Evolutionary conservation across 176 grass and related monocot species (phyloP), one percentile per base, ranked within the genome.

Genomic region (Rhipidocladum racemiflorum): DNA sequence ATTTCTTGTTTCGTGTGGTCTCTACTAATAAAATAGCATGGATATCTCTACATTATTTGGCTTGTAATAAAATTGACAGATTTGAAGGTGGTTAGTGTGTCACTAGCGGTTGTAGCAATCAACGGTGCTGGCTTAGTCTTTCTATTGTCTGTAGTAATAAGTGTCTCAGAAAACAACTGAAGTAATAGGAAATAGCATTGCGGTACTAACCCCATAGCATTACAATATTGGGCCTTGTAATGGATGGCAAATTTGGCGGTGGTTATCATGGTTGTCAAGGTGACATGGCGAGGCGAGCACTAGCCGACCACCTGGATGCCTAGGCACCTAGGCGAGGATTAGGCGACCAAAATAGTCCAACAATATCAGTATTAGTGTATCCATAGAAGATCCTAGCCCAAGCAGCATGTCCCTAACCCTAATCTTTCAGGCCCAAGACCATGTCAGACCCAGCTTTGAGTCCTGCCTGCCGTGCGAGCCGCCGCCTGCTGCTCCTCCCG

Each of bases 11-110:
- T 51, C 21, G 1, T 82, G 68, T 18, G 3, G 42, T 70, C 14
- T 70, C 43, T 70, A 24, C 66, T 45, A 70, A 44, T 46, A 6
- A 70, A 43, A 70, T 70, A 32, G 25, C 39, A n/a, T 40, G 17
- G 17, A 39, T 69, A 68, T 5, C 23, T 17, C 46, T 65, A 39
- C 30, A 68, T 27, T 23, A 36, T 79, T 53, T 6, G 11, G 12
- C n/a, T 38, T 38, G 23, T 81, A 68, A 53, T 54, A n/a, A 70
- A 70, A 70, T 39, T 68, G 48, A 18, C 46, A 79, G 29, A 50
- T 24, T 16, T 53, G 1, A 39, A 40, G 9, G n/a, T 75, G 6
- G 32, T 25, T 20, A 55, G 9, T 64, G 10, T 69, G 46, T 75
- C 49, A 57, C 13, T 54, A 66, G 17, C 5, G 36, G n/a, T 83